Evolutionary conservation across 352 stramenopile species (phyloP).

Genomic region (Blastocystis sp.): DNA sequence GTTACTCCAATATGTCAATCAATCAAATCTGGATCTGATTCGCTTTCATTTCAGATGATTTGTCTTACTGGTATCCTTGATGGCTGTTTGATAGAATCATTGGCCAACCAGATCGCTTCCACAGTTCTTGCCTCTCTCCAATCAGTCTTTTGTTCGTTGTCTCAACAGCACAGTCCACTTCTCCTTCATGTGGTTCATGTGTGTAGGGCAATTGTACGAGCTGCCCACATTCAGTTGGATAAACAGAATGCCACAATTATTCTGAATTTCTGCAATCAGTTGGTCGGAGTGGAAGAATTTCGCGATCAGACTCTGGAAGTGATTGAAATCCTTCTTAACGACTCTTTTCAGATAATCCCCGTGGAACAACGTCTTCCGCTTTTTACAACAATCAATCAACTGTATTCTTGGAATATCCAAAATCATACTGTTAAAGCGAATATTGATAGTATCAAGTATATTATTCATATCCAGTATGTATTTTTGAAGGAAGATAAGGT

Average conservation of each 20-base stretch:
- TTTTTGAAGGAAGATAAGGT: conserved; percentile 37
- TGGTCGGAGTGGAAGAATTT: not conserved
- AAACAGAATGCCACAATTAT: not conserved
- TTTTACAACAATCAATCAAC: not conserved
- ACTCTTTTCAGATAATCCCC: not conserved
- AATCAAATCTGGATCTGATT: not conserved
- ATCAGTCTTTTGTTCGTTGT: too few relatives aligned
- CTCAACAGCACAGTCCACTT: too few relatives aligned
- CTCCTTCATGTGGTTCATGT: not conserved
- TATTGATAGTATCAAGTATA: conserved; percentile 1
- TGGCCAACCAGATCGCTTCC: not conserved
- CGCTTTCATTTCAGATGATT: not conserved
- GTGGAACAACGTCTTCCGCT: not conserved
- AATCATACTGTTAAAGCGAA: not conserved
- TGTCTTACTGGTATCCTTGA: not conserved
- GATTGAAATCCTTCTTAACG: not conserved
- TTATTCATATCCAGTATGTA: conserved; percentile 24
- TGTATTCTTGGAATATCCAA: conserved; percentile 14
- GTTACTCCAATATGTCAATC: not conserved
- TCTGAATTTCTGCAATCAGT: not conserved
- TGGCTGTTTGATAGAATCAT: not conserved
- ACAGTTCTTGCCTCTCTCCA: not conserved
- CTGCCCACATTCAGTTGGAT: not conserved
- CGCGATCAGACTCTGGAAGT: not conserved
- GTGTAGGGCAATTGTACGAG: not conserved